Percentiles rank a stretch among this genome's conserved stretches.
These are phyloP conservation scores for Boechera retrofracta DNA, from an alignment of 345 rosid species.

Conservation along the genomic window DNA sequence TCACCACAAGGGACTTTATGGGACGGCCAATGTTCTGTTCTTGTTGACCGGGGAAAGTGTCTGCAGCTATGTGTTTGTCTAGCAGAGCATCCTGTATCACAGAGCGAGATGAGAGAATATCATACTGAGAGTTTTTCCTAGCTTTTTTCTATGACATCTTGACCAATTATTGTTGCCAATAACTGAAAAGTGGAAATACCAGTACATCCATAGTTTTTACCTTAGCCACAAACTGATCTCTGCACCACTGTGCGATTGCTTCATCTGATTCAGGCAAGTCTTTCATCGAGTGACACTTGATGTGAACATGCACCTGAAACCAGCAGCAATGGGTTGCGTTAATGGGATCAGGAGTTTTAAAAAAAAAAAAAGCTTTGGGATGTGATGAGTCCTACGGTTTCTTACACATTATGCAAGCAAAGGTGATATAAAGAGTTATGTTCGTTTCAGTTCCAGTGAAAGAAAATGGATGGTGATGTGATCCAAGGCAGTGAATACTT, in stretches of 20 bases:
- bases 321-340: constrained; percentile 13
- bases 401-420: constrained; percentile 14
- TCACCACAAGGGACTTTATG: constrained; percentile 69
- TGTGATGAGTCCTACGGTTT: constrained; percentile 7
- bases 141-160: neutral
- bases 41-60: constrained; percentile 68
- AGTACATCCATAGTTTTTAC: constrained; percentile 45
- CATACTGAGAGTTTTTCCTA: neutral
- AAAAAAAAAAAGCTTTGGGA: constrained; percentile 8
- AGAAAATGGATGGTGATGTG: constrained; percentile 3
- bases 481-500: constrained; percentile 9
- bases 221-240: constrained; percentile 83
- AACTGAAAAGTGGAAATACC: neutral
- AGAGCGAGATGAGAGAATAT: constrained; percentile 7
- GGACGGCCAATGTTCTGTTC: constrained; percentile 75
- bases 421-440: neutral
- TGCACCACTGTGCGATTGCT: constrained; percentile 94
- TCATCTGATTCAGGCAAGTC: constrained; percentile 91
- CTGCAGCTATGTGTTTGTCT: constrained; percentile 73
- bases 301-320: constrained; percentile 79
- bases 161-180: constrained; percentile 6
- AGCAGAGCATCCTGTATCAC: constrained; percentile 66
- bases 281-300: constrained; percentile 76
- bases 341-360: neutral
- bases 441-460: constrained; percentile 14